Evolutionary conservation across 495 filamentous ascomycete genomes (phyloP), one percentile per base, ranked within the genome.

Genomic region (Aspergillus baeticus): DNA sequence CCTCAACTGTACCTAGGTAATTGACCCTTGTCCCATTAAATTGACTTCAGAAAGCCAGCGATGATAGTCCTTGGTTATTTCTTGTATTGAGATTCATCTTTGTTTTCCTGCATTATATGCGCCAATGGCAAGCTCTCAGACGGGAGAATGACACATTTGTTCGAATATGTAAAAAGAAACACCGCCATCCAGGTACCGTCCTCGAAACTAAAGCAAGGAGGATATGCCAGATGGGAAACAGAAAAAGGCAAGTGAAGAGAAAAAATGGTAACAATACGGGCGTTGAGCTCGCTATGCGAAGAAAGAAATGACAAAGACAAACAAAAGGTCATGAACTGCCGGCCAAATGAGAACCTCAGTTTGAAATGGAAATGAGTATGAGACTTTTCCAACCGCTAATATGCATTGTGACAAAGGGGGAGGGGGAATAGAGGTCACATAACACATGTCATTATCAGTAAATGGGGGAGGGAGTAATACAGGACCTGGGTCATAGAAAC

Each of bases 321-420:
- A 60, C 38, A 55, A 64, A 63, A 55, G 44, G 34, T 54, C 51
- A 58, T 44, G 33, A 54, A 56, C 22, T 51, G 43, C 23, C 23
- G 60, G 51, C 53, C 59, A 64, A 64, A 50, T 36, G 59, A 61
- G 64, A 60, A 64, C 50, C 61, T 66, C 67, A 68, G 63, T 59
- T 58, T 66, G 54, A 69, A 68, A 66, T 68, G 58, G 59, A 64
- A 72, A 67, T 71, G 55, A 65, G 47, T 50, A 50, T 38, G 47
- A 59, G 65, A 76, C 69, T 77, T 77, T 77, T 77, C 73, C 68
- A 75, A 77, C 72, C 73, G 73, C 73, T 77, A 75, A 72, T 70
- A 77, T 75, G 73, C 73, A 77, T 58, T 67, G 72, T 75, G 70
- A 73, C 70, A 58, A 54, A 59, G 51, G 42, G 59, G 36, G 5